Evolutionary conservation across 2,329 filamentous ascomycete species (phyloP), one percentile per base, ranked within the genome.

Genomic region (Zymoseptoria crescenta): DNA sequence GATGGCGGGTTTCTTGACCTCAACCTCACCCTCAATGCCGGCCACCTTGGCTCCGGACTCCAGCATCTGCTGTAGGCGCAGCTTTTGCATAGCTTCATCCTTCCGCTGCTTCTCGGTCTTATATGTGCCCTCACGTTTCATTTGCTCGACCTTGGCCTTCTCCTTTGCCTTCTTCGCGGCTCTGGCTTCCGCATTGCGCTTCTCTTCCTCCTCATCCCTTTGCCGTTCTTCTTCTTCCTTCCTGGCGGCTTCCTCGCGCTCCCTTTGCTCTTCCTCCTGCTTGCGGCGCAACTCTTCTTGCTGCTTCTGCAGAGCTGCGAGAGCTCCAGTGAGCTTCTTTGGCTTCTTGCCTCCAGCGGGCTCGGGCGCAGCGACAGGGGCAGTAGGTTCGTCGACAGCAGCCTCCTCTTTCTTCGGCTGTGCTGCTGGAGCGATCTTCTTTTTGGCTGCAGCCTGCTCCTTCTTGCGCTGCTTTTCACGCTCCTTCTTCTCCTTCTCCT

Each of bases 391-490:
- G 64, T 88, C 81, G 8, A 63, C 59, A 73, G 62, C 56, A 55
- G 70, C 68, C 8, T 61, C 55, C 60, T 68, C 68, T 29, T 71
- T 70, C 56, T 67, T 57, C 60, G 69, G 69, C 21, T 60, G 58
- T 19, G 60, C 50, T 28, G 68, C 77, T 45, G 75, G 62, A 35
- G 77, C 69, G 29, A 81, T 76, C 78, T 94, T 96, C 81, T 96
- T 96, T 79, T 92, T 91, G 28, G 88, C 64, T n/a, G 70, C 86
- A 65, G 91, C 90, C 87, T 97, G 88, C 76, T 99, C 94, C 85
- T 92, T 99, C 80, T 99, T 99, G 67, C 92, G 83, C 78, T 94
- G 89, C 85, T 99, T 99, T 80, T 99, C 94, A 62, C 91, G 86
- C 79, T 99, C 94, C 79, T 96, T 99, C 83, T 93, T 97, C 71